Percentiles rank a stretch among this genome's conserved stretches.
Evolutionary conservation across 495 filamentous ascomycete species (phyloP).

Genomic region (Ramalina peruviana): DNA sequence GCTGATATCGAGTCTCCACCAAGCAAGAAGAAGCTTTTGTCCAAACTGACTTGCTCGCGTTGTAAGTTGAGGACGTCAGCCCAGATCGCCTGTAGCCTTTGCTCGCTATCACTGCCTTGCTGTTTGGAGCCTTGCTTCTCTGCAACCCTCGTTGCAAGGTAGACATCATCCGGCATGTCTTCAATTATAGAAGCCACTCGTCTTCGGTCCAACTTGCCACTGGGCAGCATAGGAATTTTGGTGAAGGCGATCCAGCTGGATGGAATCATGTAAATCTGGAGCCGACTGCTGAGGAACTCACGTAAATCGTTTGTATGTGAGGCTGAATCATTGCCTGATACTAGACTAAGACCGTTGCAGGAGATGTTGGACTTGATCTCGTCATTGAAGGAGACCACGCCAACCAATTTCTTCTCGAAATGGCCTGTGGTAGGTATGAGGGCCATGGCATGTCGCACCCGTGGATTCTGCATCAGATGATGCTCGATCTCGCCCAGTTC

Average conservation of each 20-base stretch:
- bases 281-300: conserved; percentile 11
- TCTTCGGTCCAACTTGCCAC: conserved; percentile 29
- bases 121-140: background rate
- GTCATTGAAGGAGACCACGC: conserved; percentile 6
- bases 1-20: conserved; percentile 44
- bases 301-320: conserved; percentile 2
- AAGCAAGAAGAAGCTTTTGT: conserved; percentile 39
- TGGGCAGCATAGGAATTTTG: conserved; percentile 26
- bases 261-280: conserved; percentile 35
- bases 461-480: conserved; percentile 4
- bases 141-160: background rate
- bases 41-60: conserved; percentile 19
- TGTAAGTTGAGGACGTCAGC: conserved; percentile 24
- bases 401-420: conserved; percentile 8
- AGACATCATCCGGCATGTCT: conserved; percentile 9
- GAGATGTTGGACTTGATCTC: background rate
- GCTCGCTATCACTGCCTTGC: conserved; percentile 2
- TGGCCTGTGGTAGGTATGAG: conserved; percentile 4
- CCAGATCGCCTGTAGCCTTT: conserved; percentile 24
- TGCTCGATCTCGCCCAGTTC: conserved; percentile 33
- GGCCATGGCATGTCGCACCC: conserved; percentile 6
- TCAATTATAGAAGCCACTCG: conserved; percentile 11
- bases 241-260: conserved; percentile 23
- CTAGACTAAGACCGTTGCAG: background rate
- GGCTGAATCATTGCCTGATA: conserved; percentile 1